Conservation (phyloP, 2,329 filamentous ascomycete genomes). For the Pseudocercospora fijiensis region DNA sequence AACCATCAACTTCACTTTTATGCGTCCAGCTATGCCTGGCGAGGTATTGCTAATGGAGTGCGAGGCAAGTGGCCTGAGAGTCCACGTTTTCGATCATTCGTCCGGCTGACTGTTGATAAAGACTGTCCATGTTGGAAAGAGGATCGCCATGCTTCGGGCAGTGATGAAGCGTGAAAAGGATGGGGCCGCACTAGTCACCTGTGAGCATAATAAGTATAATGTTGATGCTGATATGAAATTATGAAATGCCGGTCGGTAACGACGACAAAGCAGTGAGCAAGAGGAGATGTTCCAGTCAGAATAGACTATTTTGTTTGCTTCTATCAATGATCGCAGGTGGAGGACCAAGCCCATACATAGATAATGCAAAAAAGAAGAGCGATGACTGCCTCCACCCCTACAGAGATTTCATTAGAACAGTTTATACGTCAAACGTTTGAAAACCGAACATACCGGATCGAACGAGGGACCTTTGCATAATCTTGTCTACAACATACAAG, state of each 20-base stretch:
- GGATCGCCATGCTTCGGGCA: constrained; percentile 23
- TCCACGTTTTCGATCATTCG: no score
- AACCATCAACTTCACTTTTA: constrained; percentile 24
- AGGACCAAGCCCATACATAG: no score
- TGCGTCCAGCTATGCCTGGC: constrained; percentile 26
- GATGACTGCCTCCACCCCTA: not conserved
- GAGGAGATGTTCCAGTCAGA: not conserved
- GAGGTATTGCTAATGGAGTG: constrained; percentile 28
- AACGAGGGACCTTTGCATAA: not conserved
- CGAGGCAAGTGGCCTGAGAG: constrained; percentile 21
- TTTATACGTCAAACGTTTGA: not conserved
- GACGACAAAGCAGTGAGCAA: not conserved
- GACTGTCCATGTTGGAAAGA: constrained; percentile 30
- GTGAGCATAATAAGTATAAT: constrained; percentile 32
- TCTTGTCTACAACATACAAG: not conserved
- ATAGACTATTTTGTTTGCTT: no score
- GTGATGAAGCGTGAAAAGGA: constrained; percentile 28
- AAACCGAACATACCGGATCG: not conserved
- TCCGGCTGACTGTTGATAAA: not conserved
- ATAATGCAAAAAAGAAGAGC: no score
- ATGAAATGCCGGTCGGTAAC: constrained; percentile 1
- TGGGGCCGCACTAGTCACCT: constrained; percentile 25
- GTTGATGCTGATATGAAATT: constrained; percentile 28
- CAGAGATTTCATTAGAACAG: not conserved
- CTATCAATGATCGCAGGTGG: not conserved